Conservation (phyloP, 441 rosid species). For the Mallotus japonicus region DNA sequence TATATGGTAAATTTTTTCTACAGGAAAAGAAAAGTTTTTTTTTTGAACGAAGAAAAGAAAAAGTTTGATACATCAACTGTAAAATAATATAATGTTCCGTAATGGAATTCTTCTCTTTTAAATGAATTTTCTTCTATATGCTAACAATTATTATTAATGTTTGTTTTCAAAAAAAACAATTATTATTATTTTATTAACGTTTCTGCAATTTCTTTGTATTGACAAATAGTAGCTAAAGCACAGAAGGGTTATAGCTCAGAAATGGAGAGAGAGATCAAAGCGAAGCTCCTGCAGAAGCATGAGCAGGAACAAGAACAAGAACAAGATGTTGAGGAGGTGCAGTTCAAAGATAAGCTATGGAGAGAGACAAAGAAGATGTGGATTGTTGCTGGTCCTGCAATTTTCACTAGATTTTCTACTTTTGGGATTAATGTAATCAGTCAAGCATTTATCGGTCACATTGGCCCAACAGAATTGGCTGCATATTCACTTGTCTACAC, state of each 20-base stretch:
- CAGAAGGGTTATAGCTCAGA: not conserved
- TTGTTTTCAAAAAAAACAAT: no score
- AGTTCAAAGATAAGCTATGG: constrained; percentile 44
- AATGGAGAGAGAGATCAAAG: constrained; percentile 36
- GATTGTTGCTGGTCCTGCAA: constrained; percentile 75
- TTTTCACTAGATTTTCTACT: constrained; percentile 65
- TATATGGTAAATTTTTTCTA: no score
- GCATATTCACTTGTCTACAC: constrained; percentile 65
- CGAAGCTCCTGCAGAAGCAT: constrained; percentile 30
- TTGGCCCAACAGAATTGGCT: constrained; percentile 63
- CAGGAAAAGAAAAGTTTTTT: no score
- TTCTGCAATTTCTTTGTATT: not conserved
- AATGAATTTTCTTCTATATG: no score
- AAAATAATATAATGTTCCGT: no score
- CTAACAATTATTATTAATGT: no score
- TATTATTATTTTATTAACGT: no score
- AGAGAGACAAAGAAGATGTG: constrained; percentile 61
- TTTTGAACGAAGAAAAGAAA: no score
- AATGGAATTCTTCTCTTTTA: no score
- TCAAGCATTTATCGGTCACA: constrained; percentile 72
- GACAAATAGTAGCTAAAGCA: not conserved
- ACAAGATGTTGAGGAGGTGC: constrained; percentile 22
- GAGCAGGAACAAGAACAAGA: not conserved
- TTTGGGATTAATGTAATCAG: constrained; percentile 55
- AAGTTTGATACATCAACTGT: no score